Evolutionary conservation across 495 filamentous ascomycete genomes (phyloP), one percentile per base, ranked within the genome.

Genomic region (Chlorociboria aeruginascens): DNA sequence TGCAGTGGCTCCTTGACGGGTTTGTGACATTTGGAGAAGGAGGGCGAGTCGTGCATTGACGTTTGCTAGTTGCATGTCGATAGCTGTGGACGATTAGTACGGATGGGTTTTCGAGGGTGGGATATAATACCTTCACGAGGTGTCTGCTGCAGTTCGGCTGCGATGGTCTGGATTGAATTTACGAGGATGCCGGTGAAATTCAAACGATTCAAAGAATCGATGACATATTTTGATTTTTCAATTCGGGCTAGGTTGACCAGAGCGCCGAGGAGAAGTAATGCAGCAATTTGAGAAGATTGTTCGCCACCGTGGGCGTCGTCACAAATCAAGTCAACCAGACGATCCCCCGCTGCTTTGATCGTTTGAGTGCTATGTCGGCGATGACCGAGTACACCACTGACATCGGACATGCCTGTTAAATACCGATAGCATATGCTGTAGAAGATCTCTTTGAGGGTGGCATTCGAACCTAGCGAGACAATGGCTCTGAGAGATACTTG

Each of bases 231-330:
- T 8, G 80, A 81, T 20, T 78, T 72, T 48, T 84, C 77, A 32
- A 75, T 67, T 41, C 73, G 73, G 47, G 79, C 82, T 29, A 90
- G 63, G 11, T 75, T 69, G 4, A 95, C 69, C 13, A 87, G 67
- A 17, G 83, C 81, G 28, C 87, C 67, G 17, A 96, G 67, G 25
- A 81, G 60, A 28, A 95, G 72, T 32, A 95, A 70, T 31, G 92
- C 86, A 3, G 89, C 79, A 12, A 89, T 80, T 47, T 89, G 82
- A 58, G 86, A 92, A 17, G 71, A 73, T 16, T 83, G 77, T 60
- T 89, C 82, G 13, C 87, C 87, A 50, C 79, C 79, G 62, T 89
- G 87, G 44, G 88, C 92, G 69, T 99, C 92, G 61, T 97, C 90
- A 60, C 88, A 96, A 48, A 95, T 73, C 11, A 85, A 78, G 58